These are phyloP conservation scores for Fraxinus americana DNA, from an alignment of 257 asterid species.

Conservation along the genomic window DNA sequence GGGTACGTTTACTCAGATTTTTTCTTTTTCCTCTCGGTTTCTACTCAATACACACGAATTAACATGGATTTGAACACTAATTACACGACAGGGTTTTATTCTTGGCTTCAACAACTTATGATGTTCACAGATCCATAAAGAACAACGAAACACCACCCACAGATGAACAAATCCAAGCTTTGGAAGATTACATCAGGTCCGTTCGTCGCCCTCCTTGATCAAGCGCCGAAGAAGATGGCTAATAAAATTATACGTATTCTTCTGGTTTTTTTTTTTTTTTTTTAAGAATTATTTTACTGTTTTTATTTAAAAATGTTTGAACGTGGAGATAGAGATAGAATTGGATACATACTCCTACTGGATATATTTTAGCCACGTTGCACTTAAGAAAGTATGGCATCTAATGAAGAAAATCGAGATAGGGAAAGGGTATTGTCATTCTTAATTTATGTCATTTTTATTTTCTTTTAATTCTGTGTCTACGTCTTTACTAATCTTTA, in stretches of 20 bases:
- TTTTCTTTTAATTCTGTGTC: too few relatives aligned
- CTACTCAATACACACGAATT: not conserved
- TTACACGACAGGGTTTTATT: conserved; percentile 36
- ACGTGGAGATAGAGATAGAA: too few relatives aligned
- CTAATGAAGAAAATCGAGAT: too few relatives aligned
- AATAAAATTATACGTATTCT: not conserved
- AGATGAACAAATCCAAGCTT: conserved; percentile 45
- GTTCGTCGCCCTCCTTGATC: conserved; percentile 43
- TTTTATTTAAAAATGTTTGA: too few relatives aligned
- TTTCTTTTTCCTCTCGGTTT: not conserved
- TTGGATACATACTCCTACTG: not conserved
- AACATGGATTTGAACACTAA: not conserved
- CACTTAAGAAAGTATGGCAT: not conserved
- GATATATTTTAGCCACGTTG: not conserved
- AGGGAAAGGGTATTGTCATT: too few relatives aligned
- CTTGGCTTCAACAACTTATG: conserved; percentile 57
- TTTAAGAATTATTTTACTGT: not conserved
- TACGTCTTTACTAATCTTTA: too few relatives aligned
- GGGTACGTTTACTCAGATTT: conserved; percentile 32
- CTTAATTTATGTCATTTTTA: too few relatives aligned
- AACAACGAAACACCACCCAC: conserved; percentile 58
- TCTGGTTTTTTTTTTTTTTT: too few relatives aligned
- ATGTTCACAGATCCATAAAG: conserved; percentile 67
- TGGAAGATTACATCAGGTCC: conserved; percentile 49
- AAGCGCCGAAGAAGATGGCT: not conserved